Evolutionary conservation across 768 basidiomycete genomes (phyloP), one percentile per base, ranked within the genome.

Genomic region (Chalciporus piperatus): DNA sequence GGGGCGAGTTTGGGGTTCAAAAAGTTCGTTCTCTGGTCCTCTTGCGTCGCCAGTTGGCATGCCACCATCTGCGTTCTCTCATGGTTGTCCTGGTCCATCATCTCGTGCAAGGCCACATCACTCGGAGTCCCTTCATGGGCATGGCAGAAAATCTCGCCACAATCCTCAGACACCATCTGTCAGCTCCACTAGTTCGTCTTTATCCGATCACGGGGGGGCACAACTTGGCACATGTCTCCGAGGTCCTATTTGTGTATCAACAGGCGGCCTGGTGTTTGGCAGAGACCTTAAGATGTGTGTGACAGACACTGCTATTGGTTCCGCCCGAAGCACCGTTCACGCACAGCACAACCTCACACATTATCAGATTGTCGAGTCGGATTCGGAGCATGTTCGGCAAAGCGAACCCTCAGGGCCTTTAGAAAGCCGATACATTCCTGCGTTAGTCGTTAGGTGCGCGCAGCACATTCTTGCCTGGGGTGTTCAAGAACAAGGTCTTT

Each of bases 391-490:
- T 39, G 28, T 28, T 14, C 55, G 38, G 27, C 47, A 41, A 40
- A 69, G 57, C 35, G 49, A 55, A 19, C 63, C 63, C 20, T 63
- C 58, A 37, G 51, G 46, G 12, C 44, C 68, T 13, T 55, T 85
- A 52, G 83, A 84, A 63, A 67, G 63, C 45, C 73, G 83, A 40
- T 68, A 69, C 59, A 58, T 94, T 37, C 89, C 92, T 38, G 90
- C 89, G 0, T 71, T 94, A 20, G 83, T 92, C 23, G 82, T 88
- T 45, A 75, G 92, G 51, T 94, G 90, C 67, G 84, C 86, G 3
- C 87, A 93, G 62, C 91, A 93, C 71, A 63, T 93, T 49, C 70
- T 89, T 63, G 71, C 78, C 20, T 93, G 92, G 89, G 91, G 92
- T 41, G 70, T 92, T 12, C 82, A 89, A 64, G 91, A 93, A 66